Percentiles rank a stretch among this genome's conserved stretches.
Evolutionary conservation across 345 rosid species (phyloP).

Genomic region (Kandelia obovata): DNA sequence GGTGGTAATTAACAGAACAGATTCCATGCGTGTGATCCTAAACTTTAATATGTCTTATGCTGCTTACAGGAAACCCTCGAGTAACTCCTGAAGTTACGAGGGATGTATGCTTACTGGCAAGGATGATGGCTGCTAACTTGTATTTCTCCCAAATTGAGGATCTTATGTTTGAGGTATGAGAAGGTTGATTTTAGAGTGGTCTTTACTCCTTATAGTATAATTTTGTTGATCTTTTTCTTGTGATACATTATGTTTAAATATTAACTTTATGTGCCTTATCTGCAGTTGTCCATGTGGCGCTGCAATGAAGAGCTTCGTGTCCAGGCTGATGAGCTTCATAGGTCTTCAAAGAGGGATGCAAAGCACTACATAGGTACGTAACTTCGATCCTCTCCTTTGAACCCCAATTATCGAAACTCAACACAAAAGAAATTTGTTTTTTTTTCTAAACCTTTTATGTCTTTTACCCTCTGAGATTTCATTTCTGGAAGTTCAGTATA

Average conservation of each 20-base stretch:
- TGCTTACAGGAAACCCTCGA: constrained; percentile 79
- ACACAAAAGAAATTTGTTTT: not conserved
- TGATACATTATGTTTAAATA: not conserved
- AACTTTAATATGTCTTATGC: not conserved
- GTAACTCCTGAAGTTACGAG: constrained; percentile 99
- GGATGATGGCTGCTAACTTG: constrained; percentile 99
- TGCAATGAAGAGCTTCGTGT: constrained; percentile 90
- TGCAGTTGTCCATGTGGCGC: constrained; percentile 99
- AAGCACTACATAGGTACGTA: constrained; percentile 89
- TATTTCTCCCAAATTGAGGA: constrained; percentile 90
- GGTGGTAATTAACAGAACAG: not conserved
- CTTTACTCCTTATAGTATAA: constrained; percentile 2
- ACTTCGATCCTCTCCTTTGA: not conserved
- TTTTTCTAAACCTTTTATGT: not conserved
- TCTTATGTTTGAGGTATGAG: constrained; percentile 89
- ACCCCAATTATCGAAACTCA: not conserved
- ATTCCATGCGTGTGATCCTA: not conserved
- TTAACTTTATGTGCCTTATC: not conserved
- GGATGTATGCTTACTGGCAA: constrained; percentile 94
- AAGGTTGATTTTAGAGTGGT: not conserved
- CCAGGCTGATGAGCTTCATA: constrained; percentile 68
- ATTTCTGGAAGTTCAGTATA: not conserved
- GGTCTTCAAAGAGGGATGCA: constrained; percentile 78
- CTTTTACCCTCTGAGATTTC: not conserved
- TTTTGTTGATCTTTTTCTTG: not conserved